phyloP scores from a whole-genome alignment of 345 rosid genomes.

The Eucalyptus marginata region DNA sequence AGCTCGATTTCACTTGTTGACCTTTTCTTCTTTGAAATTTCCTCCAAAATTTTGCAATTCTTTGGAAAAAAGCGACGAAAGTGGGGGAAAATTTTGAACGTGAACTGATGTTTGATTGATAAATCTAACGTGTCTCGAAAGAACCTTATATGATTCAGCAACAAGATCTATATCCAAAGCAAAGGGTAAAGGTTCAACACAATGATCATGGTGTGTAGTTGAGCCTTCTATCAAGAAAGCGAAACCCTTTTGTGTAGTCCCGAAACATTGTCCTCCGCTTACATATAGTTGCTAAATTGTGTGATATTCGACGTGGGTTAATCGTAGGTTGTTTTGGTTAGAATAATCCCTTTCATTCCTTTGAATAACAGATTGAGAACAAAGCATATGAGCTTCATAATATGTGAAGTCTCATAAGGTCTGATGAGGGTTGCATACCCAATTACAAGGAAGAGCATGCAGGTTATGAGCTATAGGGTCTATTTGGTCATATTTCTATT shows the following conservation, averaged over 20 bases:
- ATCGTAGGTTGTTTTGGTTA: not conserved
- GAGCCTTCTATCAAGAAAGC: not conserved
- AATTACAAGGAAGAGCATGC: not conserved
- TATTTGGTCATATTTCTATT: no score
- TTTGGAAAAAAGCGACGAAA: not conserved
- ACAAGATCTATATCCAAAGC: not conserved
- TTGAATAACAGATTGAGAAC: not conserved
- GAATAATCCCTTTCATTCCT: not conserved
- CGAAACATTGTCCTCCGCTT: not conserved
- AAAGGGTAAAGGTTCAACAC: not conserved
- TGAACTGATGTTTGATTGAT: not conserved
- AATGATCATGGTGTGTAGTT: not conserved
- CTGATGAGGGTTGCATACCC: not conserved
- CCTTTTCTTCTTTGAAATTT: not conserved
- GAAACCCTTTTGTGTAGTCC: not conserved
- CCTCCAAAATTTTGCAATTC: not conserved
- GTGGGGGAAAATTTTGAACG: not conserved
- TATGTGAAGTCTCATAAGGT: not conserved
- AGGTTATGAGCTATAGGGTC: not conserved
- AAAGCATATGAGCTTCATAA: not conserved
- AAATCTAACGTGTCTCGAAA: not conserved
- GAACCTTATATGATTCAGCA: not conserved
- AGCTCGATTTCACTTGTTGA: not conserved
- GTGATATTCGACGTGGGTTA: not conserved
- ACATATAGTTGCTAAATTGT: not conserved